Conservation (phyloP, 768 basidiomycete genomes). For the Agrocybe pediades region DNA sequence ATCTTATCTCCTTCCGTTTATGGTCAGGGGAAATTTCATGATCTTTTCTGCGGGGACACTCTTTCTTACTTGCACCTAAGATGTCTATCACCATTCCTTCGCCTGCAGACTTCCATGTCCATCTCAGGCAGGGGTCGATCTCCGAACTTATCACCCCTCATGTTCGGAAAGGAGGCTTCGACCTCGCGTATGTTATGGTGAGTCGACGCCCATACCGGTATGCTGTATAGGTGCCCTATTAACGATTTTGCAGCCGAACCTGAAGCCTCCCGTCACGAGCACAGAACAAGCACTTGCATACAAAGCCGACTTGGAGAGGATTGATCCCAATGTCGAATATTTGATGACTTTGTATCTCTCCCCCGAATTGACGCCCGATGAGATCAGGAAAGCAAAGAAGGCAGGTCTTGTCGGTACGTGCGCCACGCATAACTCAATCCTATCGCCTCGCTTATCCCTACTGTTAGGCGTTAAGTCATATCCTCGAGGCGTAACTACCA, state of each 20-base stretch:
- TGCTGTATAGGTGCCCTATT: slow-evolving; percentile 1
- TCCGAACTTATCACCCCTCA: slow-evolving; percentile 87
- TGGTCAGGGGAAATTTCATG: slow-evolving; percentile 1
- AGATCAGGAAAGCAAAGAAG: slow-evolving; percentile 83
- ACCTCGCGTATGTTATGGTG: slow-evolving; percentile 96
- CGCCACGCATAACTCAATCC: background rate
- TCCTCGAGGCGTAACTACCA: slow-evolving; percentile 96
- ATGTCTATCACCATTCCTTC: slow-evolving; percentile 53
- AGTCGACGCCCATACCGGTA: slow-evolving; percentile 15
- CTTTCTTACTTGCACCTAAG: background rate
- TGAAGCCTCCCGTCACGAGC: slow-evolving; percentile 84
- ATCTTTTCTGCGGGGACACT: background rate
- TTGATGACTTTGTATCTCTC: slow-evolving; percentile 98
- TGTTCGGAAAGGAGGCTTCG: slow-evolving; percentile 87
- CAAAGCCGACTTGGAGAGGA: slow-evolving; percentile 67
- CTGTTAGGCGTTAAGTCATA: slow-evolving; percentile 89
- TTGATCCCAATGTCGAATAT: slow-evolving; percentile 82
- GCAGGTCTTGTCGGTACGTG: slow-evolving; percentile 73
- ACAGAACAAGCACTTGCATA: slow-evolving; percentile 83
- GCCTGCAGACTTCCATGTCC: slow-evolving; percentile 95
- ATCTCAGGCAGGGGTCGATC: slow-evolving; percentile 87
- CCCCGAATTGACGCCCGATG: slow-evolving; percentile 85
- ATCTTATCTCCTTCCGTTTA: slow-evolving; percentile 30
- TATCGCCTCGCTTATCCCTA: background rate
- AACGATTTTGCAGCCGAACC: slow-evolving; percentile 71